Percentiles rank a stretch among this genome's conserved stretches.
Evolutionary conservation across 345 rosid species (phyloP).

Genomic region (Populus davidiana): DNA sequence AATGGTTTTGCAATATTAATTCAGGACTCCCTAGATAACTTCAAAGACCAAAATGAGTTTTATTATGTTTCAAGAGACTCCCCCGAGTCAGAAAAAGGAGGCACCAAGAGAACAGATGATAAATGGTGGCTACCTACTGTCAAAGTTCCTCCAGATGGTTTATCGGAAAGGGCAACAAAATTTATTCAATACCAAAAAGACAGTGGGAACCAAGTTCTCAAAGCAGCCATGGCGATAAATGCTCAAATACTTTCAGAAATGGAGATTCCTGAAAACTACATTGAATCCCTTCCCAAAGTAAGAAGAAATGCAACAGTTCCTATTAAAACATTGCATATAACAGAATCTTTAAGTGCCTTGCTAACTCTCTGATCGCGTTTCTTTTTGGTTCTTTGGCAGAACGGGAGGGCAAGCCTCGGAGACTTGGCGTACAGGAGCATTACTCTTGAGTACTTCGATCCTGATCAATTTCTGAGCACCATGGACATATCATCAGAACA

Average conservation of each 20-base stretch:
- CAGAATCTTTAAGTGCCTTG: neutral
- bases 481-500: constrained; percentile 79
- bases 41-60: constrained; percentile 70
- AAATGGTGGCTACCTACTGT: constrained; percentile 91
- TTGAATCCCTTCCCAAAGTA: constrained; percentile 87
- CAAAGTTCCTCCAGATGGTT: constrained; percentile 72
- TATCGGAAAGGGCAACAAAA: constrained; percentile 62
- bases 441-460: constrained; percentile 72
- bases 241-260: constrained; percentile 82
- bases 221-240: constrained; percentile 96
- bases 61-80: constrained; percentile 61
- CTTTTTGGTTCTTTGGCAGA: constrained; percentile 34
- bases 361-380: constrained; percentile 4
- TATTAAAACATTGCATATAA: neutral
- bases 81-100: constrained; percentile 53
- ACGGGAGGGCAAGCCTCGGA: constrained; percentile 85
- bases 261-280: constrained; percentile 83
- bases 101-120: constrained; percentile 55
- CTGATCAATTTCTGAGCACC: constrained; percentile 62
- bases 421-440: constrained; percentile 66
- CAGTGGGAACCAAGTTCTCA: constrained; percentile 81
- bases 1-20: neutral
- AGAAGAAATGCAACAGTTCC: neutral
- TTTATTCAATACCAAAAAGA: constrained; percentile 79
- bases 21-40: constrained; percentile 78